These are phyloP conservation scores for Phaeosphaeriaceae sp. DNA, from an alignment of 2,329 filamentous ascomycete genomes.

Conservation along the genomic window DNA sequence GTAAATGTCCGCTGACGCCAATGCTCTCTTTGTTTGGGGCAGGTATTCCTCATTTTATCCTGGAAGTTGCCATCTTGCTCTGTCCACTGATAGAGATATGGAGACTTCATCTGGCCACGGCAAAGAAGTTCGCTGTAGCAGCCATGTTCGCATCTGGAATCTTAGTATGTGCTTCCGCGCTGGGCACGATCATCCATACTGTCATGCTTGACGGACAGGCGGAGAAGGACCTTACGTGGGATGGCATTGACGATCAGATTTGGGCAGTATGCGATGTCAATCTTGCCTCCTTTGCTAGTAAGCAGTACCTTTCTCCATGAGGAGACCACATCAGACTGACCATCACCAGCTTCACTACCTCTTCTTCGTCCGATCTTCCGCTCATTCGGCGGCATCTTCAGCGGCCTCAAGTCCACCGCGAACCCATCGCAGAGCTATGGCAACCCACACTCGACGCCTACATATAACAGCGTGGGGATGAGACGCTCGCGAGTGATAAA, in stretches of 20 bases:
- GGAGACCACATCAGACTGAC: neutral
- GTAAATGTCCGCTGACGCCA: slow-evolving; percentile 24
- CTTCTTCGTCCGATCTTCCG: slow-evolving; percentile 29
- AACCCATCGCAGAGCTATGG: slow-evolving; percentile 7
- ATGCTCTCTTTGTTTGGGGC: slow-evolving; percentile 26
- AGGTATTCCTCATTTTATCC: slow-evolving; percentile 29
- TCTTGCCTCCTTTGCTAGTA: slow-evolving; percentile 28
- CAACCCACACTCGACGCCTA: slow-evolving; percentile 13
- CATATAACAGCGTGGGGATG: slow-evolving; percentile 16
- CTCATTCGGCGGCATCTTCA: slow-evolving; percentile 20
- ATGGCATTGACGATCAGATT: slow-evolving; percentile 30
- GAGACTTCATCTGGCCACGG: slow-evolving; percentile 22
- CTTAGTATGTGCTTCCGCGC: slow-evolving; percentile 26
- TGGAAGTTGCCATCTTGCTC: slow-evolving; percentile 28
- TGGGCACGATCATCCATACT: slow-evolving; percentile 27
- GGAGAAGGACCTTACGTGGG: slow-evolving; percentile 27
- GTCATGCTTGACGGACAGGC: slow-evolving; percentile 17
- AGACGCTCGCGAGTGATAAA: slow-evolving; percentile 1
- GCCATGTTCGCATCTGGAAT: slow-evolving; percentile 30
- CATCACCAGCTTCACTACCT: slow-evolving; percentile 22
- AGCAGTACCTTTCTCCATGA: neutral
- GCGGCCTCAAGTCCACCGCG: slow-evolving; percentile 6
- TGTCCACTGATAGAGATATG: slow-evolving; percentile 30
- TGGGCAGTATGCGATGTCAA: slow-evolving; percentile 36
- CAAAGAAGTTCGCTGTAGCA: slow-evolving; percentile 25